Evolutionary conservation across 1,139 yeast species (phyloP).

Genomic region (Scheffersomyces quercinus): DNA sequence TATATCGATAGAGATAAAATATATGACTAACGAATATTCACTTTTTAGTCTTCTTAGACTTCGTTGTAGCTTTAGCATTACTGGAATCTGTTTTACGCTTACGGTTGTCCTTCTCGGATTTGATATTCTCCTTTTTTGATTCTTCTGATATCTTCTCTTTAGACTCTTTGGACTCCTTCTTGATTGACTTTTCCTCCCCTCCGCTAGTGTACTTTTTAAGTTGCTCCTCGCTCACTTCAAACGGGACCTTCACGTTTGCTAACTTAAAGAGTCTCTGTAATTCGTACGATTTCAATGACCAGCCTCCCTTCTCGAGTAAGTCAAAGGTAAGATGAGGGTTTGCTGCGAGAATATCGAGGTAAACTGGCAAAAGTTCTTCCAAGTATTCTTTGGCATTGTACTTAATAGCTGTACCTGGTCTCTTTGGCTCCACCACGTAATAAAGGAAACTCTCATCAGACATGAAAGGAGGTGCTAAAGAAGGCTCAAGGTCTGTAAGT

Average conservation of each 20-base stretch:
- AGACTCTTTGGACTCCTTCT: not conserved
- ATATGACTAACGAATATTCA: not conserved
- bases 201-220: conserved; percentile 6
- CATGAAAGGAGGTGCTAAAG: conserved; percentile 46
- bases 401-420: conserved; percentile 37
- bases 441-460: conserved; percentile 48
- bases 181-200: not conserved
- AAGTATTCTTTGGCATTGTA: conserved; percentile 45
- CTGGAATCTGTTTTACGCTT: conserved; percentile 1
- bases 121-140: not conserved
- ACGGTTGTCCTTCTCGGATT: conserved; percentile 5
- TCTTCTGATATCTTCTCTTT: not conserved
- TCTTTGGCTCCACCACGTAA: conserved; percentile 30
- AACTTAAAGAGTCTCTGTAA: conserved; percentile 24
- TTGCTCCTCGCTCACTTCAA: conserved; percentile 16
- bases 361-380: conserved; percentile 32
- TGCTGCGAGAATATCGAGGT: conserved; percentile 16
- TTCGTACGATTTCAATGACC: conserved; percentile 37
- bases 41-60: conserved; percentile 2
- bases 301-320: conserved; percentile 36
- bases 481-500: conserved; percentile 17
- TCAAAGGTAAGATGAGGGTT: conserved; percentile 14
- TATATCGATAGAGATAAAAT: not conserved
- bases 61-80: conserved; percentile 4
- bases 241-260: conserved; percentile 23